Base-by-base conservation (phyloP, 768 basidiomycete species). In the Xanthoconium stramineum region DNA sequence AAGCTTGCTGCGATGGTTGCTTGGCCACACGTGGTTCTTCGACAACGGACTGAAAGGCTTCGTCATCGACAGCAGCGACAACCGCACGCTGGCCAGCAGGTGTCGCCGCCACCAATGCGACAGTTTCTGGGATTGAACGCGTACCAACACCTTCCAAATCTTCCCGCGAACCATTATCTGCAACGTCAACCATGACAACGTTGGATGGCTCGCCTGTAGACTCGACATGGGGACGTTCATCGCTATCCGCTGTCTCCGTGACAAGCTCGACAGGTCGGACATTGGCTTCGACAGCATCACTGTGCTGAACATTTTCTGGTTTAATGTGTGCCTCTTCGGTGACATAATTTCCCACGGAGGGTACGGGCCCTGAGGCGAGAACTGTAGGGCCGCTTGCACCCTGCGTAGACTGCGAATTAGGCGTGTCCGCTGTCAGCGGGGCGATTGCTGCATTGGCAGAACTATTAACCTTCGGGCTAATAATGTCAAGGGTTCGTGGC, bases 1-100 rank as follows among this genome's bases (percentile, higher is more conserved):
- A 52, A 19, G 42, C 36, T 35, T 48, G 49, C 46, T 47, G 51
- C 38, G 49, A 55, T 15, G 56, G 24, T 47, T 59, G 53, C 44
- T 53, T 29, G 19, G 30, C 45, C 19, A 28, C 54, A 47, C 14
- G 47, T 30, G 47, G 40, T 38, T 55, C 59, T 50, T 56, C 39
- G 29, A 47, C 33, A 42, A 39, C 19, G 28, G 17, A 28, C 32
- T 51, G 40, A 29, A 50, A n/a, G 7, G 39, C 29, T 49, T 49
- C 24, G 5, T 52, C 47, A 30, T 38, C 20, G 40, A 46, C 53
- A 30, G 29, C 47, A 24, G 17, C 24, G 49, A 48, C n/a, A 2
- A 29, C 39, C n/a, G 46, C 39, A 50, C 48, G 42, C 28, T 39
- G 54, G 36, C 15, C 17, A 11, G 43, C 40, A 20, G 55, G 40